Conservation (phyloP, 2,329 filamentous ascomycete genomes). For the Didymosphaeria variabile region DNA sequence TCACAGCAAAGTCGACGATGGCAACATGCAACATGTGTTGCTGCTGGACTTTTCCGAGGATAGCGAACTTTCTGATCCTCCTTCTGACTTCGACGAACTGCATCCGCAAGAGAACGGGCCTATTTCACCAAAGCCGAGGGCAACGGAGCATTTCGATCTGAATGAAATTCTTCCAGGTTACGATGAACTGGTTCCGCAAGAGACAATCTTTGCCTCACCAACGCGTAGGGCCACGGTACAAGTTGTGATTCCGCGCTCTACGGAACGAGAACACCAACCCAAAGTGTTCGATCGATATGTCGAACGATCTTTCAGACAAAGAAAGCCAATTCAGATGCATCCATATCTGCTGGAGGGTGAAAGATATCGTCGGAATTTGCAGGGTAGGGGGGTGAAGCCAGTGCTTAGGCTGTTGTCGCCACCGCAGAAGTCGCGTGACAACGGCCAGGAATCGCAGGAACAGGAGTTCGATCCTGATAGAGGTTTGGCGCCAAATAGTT, state of each 20-base stretch:
- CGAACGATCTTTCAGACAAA: slow-evolving; percentile 51
- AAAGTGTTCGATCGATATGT: slow-evolving; percentile 27
- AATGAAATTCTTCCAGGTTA: slow-evolving; percentile 17
- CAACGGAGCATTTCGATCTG: slow-evolving; percentile 34
- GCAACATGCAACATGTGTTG: neutral
- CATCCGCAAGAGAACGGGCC: slow-evolving; percentile 11
- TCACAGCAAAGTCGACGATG: neutral
- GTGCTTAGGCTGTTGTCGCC: slow-evolving; percentile 47
- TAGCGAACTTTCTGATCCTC: slow-evolving; percentile 37
- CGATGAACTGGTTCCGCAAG: slow-evolving; percentile 11
- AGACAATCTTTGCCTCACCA: slow-evolving; percentile 24
- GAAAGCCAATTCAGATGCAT: slow-evolving; percentile 60
- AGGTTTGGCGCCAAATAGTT: slow-evolving; percentile 30
- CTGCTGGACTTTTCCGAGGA: slow-evolving; percentile 34
- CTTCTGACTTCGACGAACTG: slow-evolving; percentile 22
- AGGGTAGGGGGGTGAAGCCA: slow-evolving; percentile 55
- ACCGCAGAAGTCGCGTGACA: slow-evolving; percentile 24
- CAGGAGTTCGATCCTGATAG: slow-evolving; percentile 41
- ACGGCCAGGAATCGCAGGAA: slow-evolving; percentile 41
- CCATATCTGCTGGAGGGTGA: slow-evolving; percentile 58
- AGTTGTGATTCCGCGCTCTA: slow-evolving; percentile 41
- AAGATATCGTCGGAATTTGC: slow-evolving; percentile 53
- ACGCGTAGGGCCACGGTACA: slow-evolving; percentile 38
- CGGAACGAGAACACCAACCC: slow-evolving; percentile 26
- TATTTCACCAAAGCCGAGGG: slow-evolving; percentile 31